A percentile compares a stretch with the other conserved stretches of the same genome.
phyloP scores from a whole-genome alignment of 257 asterid genomes.

The Cinchona pubescens region DNA sequence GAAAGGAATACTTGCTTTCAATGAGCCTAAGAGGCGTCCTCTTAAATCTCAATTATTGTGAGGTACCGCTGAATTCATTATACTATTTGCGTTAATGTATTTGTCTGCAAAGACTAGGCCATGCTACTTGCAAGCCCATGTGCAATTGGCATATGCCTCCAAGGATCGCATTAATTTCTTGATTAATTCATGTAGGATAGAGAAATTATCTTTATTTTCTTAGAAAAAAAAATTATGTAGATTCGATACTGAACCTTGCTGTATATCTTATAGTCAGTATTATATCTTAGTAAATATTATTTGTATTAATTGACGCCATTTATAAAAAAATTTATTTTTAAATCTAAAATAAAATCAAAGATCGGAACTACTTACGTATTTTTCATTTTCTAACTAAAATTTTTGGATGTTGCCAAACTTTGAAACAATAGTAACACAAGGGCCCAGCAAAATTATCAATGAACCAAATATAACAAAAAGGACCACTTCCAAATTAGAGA shows the following conservation, averaged over 20 bases:
- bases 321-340: too few species aligned
- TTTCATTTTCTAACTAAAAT: background rate
- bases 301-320: too few species aligned
- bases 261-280: too few species aligned
- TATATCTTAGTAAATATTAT: too few species aligned
- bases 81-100: background rate
- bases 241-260: too few species aligned
- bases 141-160: slow-evolving; percentile 15
- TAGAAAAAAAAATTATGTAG: too few species aligned
- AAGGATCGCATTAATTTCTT: slow-evolving; percentile 15
- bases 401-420: background rate
- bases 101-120: slow-evolving; percentile 9
- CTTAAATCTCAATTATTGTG: background rate
- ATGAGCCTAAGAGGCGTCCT: slow-evolving; percentile 2
- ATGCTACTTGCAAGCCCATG: slow-evolving; percentile 11
- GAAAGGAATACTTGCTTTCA: slow-evolving; percentile 9
- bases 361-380: too few species aligned
- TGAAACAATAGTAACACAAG: background rate
- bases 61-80: background rate
- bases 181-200: slow-evolving; percentile 6
- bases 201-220: too few species aligned
- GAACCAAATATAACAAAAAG: background rate
- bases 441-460: background rate
- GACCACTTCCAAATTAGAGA: background rate
- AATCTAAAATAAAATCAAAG: too few species aligned